Conservation (phyloP, 2,329 filamentous ascomycete species). For the Akanthomyces dipterigenus region DNA sequence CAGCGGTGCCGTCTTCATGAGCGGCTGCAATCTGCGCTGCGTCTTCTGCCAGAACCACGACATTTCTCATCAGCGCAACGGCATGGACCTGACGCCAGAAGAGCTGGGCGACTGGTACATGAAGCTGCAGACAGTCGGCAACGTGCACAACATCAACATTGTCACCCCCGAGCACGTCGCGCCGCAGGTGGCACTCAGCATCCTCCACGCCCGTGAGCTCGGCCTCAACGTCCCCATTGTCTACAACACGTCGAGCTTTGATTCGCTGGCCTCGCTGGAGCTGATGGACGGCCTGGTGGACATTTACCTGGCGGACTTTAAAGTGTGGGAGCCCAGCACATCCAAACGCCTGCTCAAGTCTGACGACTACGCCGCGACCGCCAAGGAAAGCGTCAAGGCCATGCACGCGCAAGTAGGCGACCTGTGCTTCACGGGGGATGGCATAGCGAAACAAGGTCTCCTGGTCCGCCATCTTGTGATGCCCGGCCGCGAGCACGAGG, state of each 20-base stretch:
- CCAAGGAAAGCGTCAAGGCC: conserved; percentile 68
- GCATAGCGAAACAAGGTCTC: conserved; percentile 71
- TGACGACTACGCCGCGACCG: conserved; percentile 65
- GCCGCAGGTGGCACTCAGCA: conserved; percentile 71
- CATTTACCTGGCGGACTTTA: conserved; percentile 86
- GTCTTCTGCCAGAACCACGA: conserved; percentile 78
- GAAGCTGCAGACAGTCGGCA: conserved; percentile 72
- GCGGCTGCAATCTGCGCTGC: conserved; percentile 66
- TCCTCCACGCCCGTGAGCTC: conserved; percentile 63
- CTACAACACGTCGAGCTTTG: conserved; percentile 80
- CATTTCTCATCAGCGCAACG: conserved; percentile 75
- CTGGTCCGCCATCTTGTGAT: conserved; percentile 77
- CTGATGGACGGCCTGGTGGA: conserved; percentile 75
- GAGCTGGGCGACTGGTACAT: conserved; percentile 76
- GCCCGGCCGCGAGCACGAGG: conserved; percentile 72
- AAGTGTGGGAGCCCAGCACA: conserved; percentile 64
- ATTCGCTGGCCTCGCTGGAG: conserved; percentile 63
- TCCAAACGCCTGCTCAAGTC: conserved; percentile 70
- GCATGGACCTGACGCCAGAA: conserved; percentile 71
- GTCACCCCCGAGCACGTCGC: conserved; percentile 84
- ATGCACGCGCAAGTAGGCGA: conserved; percentile 82
- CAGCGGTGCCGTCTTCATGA: conserved; percentile 76
- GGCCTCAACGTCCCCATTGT: conserved; percentile 68
- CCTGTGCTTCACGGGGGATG: conserved; percentile 73
- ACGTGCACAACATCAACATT: conserved; percentile 85